Evolutionary conservation across 108 stramenopile genomes (phyloP).

Genomic region (Parietichytrium sp.): DNA sequence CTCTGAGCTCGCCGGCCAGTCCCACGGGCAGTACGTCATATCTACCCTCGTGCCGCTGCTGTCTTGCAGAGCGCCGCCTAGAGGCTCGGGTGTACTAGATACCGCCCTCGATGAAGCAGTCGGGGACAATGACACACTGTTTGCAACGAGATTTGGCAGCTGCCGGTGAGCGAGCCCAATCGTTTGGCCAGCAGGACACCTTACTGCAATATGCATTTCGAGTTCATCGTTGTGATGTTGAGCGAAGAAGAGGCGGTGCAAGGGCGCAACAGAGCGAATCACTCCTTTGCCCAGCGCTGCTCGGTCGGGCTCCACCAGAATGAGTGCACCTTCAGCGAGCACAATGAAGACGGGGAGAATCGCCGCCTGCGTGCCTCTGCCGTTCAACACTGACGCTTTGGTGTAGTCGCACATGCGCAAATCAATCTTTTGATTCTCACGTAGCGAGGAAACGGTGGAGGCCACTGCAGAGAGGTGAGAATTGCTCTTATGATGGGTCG

Average conservation of each 20-base stretch:
- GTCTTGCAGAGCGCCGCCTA: neutral
- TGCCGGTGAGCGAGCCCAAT: constrained; percentile 5
- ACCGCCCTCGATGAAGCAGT: neutral
- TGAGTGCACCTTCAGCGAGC: constrained; percentile 6
- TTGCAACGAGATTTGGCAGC: neutral
- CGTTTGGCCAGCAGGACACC: neutral
- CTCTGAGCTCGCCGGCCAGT: neutral
- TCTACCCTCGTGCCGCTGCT: neutral
- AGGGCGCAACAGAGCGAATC: neutral
- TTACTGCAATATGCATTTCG: constrained; percentile 4
- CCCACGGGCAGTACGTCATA: neutral
- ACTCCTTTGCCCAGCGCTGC: constrained; percentile 12
- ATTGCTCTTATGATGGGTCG: neutral
- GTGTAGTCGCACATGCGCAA: constrained; percentile 5
- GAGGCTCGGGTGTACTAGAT: neutral
- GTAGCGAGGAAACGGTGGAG: neutral
- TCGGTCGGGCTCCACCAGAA: constrained; percentile 18
- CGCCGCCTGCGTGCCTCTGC: neutral
- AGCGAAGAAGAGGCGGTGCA: neutral
- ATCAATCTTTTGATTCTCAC: neutral
- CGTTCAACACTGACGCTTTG: neutral
- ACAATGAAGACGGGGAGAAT: constrained; percentile 3
- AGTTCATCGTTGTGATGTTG: neutral
- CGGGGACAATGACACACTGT: neutral
- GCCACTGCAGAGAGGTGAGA: neutral